Conservation (phyloP, 2,329 filamentous ascomycete species). For the Verticillium tricorpus region DNA sequence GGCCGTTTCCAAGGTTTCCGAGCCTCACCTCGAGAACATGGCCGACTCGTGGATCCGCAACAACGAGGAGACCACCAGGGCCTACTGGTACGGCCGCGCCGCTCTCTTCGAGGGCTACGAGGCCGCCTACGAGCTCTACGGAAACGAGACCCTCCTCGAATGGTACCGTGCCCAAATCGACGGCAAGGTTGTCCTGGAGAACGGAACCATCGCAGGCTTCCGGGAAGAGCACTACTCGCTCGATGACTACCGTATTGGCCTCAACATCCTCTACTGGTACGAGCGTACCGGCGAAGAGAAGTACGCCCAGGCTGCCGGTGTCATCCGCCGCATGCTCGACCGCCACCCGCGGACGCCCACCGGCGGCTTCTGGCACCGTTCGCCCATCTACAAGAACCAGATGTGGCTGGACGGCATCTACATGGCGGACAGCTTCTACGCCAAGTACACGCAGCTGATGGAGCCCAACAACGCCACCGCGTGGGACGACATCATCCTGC, state of each 20-base stretch:
- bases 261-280: conserved; percentile 47
- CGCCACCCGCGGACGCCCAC: conserved; percentile 42
- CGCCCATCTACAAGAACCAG: conserved; percentile 41
- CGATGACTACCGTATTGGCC: conserved; percentile 48
- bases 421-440: conserved; percentile 43
- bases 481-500: conserved; percentile 38
- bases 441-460: conserved; percentile 33
- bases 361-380: conserved; percentile 51
- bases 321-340: conserved; percentile 41
- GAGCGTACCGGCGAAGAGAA: conserved; percentile 40
- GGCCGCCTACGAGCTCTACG: conserved; percentile 38
- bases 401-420: conserved; percentile 56
- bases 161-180: conserved; percentile 43
- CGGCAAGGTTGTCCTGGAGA: conserved; percentile 33
- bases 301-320: conserved; percentile 43
- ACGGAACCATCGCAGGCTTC: conserved; percentile 44
- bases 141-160: conserved; percentile 36
- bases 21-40: conserved; percentile 26
- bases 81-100: conserved; percentile 37
- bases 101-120: conserved; percentile 43
- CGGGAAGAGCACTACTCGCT: conserved; percentile 42
- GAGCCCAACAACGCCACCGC: conserved; percentile 32
- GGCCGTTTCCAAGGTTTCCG: conserved; percentile 4
- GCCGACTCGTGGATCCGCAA: conserved; percentile 42
- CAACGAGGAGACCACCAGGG: conserved; percentile 25